Evolutionary conservation across 176 grass and related monocot genomes (phyloP), one percentile per base, ranked within the genome.

Genomic region (Eragrostis nindensis): DNA sequence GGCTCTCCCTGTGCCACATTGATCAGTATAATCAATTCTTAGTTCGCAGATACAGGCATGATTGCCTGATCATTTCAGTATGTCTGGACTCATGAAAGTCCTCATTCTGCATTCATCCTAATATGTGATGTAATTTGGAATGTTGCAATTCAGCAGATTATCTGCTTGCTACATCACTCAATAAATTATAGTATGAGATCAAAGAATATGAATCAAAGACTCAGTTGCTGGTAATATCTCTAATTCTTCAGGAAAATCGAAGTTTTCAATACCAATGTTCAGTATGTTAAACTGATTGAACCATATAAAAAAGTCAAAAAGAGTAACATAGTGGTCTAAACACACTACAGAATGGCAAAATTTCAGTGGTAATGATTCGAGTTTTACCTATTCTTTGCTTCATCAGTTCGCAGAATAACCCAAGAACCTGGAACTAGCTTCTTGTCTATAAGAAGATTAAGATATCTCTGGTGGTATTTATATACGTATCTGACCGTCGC

Each of bases 1-100:
- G 47, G 80, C 92, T 29, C 84, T 91, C 50, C 82, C 13, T 53
- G 83, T 94, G 66, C 89, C 86, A 56, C 86, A 83, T 22, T 94
- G 83, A 91, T 74, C 38, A 60, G n/a, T n/a, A 19, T 68, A 48
- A 82, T 27, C 39, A n/a, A 67, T 66, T 67, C 22, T 77, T 82
- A 71, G 46, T 60, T 81, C 65, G 22, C 77, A 55, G 21, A 25
- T 45, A 66, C 50, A 82, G 73, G 49, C 47, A 57, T 50, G 12
- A 82, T 66, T 77, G 73, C 73, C 48, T 41, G 24, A 8, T 45
- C 24, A 85, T 77, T 71, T 57, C 30, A 7, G 13, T 17, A 77
- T 61, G 56, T 60, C 59, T 73, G 8, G 10, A 60, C 8, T 72
- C 27, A 85, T 77, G 66, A 27, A 52, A 54, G 22, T 65, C 78